Evolutionary conservation across 2,329 filamentous ascomycete genomes (phyloP), one percentile per base, ranked within the genome.

Genomic region (Phyllosticta capitalensis): DNA sequence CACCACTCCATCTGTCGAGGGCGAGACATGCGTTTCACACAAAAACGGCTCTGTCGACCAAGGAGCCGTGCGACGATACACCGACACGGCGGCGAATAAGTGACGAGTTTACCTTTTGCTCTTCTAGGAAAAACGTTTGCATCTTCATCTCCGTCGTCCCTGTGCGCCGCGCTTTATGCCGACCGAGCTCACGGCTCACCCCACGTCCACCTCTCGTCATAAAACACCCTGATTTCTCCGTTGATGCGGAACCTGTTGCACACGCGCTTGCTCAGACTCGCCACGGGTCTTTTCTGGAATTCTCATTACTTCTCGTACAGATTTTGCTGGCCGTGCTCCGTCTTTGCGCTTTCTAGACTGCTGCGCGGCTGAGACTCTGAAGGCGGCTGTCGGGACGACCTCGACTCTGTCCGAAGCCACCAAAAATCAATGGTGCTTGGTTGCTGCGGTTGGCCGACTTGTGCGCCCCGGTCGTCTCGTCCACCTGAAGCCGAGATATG

Each of bases 31-130:
- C 38, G 38, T 45, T 45, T 45, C 38, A 45, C 38, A 45, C 38
- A 45, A 45, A 45, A 45, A 45, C 38, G 38, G 38, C 38, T 45
- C 38, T 45, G 38, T 45, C 38, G 38, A 45, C 38, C 38, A 26
- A 50, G 30, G 56, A 59, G 56, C 56, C 56, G 56, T 59, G 56
- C 56, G 56, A 59, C 54, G 38, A 52, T 51, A 59, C 54, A 59
- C 52, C 56, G 38, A 59, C 20, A 52, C 51, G 56, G 54, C 51
- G 51, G 51, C 55, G 54, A 54, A 59, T 51, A 26, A 26, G 24
- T 55, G 58, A 48, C 54, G 53, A 59, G 58, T 59, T 59, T 59
- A 59, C 58, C 4, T 59, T 55, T 59, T 59, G 52, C 58, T 55
- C 21, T 52, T 59, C 48, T 55, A 3, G 58, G 57, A 22, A 59